These are phyloP conservation scores for Trypanosoma boissoni DNA, from an alignment of 208 protist genomes.

Conservation along the genomic window DNA sequence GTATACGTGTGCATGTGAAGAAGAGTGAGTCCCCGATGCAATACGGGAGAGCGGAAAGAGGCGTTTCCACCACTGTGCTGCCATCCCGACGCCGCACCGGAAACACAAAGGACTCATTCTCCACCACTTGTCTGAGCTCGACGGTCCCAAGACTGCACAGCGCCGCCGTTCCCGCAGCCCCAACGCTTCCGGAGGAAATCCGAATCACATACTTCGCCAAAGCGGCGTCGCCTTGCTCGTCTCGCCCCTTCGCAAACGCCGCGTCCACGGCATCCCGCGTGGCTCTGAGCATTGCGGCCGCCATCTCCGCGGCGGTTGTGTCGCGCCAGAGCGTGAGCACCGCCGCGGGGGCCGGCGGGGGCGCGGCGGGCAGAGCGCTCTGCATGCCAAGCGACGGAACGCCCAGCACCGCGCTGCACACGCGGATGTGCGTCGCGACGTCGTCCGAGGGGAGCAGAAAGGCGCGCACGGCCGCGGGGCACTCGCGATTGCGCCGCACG, in stretches of 20 bases:
- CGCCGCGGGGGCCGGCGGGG: slow-evolving; percentile 7
- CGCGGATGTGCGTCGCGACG: slow-evolving; percentile 27
- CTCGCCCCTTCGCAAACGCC: slow-evolving; percentile 8
- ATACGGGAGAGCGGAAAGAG: slow-evolving; percentile 33
- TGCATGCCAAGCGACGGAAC: slow-evolving; percentile 25
- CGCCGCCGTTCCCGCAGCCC: slow-evolving; percentile 36
- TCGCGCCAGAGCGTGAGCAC: slow-evolving; percentile 59
- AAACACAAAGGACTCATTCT: slow-evolving; percentile 31
- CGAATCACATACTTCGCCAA: slow-evolving; percentile 44
- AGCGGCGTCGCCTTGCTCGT: background rate
- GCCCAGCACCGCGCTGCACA: slow-evolving; percentile 32
- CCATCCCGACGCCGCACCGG: slow-evolving; percentile 17
- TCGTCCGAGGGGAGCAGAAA: slow-evolving; percentile 20
- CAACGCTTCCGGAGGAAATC: slow-evolving; percentile 37
- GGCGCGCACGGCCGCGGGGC: slow-evolving; percentile 21
- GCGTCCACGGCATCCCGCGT: slow-evolving; percentile 30
- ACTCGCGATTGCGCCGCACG: slow-evolving; percentile 12
- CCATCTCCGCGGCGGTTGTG: slow-evolving; percentile 50
- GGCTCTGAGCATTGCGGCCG: slow-evolving; percentile 25
- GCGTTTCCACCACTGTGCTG: slow-evolving; percentile 33
- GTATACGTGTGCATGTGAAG: slow-evolving; percentile 51
- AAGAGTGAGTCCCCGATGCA: slow-evolving; percentile 63
- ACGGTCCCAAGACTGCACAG: slow-evolving; percentile 42
- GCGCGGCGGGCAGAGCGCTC: background rate
- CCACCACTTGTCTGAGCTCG: slow-evolving; percentile 50